These are phyloP conservation scores for Rhizophora apiculata DNA, from an alignment of 345 rosid species.

Conservation along the genomic window DNA sequence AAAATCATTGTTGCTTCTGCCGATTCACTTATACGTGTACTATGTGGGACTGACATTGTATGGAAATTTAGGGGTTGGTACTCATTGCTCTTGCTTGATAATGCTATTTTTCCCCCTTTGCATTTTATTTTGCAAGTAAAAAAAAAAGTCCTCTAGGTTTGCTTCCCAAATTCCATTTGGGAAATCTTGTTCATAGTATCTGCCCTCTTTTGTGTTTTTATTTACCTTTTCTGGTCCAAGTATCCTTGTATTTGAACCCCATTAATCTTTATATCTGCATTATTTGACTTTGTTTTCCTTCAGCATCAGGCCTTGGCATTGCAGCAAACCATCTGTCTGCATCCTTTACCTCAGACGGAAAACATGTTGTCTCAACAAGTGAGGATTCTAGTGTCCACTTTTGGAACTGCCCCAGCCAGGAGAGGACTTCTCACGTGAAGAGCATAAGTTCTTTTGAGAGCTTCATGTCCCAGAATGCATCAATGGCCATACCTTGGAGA, in stretches of 20 bases:
- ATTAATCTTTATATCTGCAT: background rate
- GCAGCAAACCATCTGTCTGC: constrained; percentile 40
- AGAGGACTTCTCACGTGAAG: constrained; percentile 23
- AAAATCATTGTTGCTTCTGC: constrained; percentile 45
- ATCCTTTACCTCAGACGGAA: constrained; percentile 41
- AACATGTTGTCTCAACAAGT: constrained; percentile 39
- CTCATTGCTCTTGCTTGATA: background rate
- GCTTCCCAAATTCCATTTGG: background rate
- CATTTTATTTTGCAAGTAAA: too few relatives aligned
- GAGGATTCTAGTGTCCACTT: constrained; percentile 41
- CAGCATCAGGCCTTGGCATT: constrained; percentile 22
- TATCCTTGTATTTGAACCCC: too few relatives aligned
- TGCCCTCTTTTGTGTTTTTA: background rate
- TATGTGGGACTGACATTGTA: constrained; percentile 32
- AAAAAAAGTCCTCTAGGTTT: too few relatives aligned
- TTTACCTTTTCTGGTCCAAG: background rate
- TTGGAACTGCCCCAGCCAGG: constrained; percentile 35
- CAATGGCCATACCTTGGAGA: constrained; percentile 39
- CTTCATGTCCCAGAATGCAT: constrained; percentile 37
- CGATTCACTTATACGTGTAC: constrained; percentile 37
- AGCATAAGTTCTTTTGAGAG: constrained; percentile 31
- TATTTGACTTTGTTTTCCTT: background rate
- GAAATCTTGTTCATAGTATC: background rate
- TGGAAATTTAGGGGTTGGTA: constrained; percentile 37
- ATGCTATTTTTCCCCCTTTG: background rate